Conservation (phyloP, 1,284 basidiomycete genomes). For the Trametes hirsuta region DNA sequence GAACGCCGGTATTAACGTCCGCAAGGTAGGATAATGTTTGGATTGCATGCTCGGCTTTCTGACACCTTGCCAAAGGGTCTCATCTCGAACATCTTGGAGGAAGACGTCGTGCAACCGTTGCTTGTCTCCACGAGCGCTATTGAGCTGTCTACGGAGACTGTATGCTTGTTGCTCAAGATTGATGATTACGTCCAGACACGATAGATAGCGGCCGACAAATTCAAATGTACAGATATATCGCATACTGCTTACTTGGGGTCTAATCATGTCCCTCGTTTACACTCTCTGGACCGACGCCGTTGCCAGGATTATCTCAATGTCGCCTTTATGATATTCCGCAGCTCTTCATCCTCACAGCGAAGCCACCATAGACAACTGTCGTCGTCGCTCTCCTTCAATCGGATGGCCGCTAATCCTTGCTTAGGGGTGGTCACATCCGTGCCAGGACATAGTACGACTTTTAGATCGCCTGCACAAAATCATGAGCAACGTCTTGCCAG, state of each 20-base stretch:
- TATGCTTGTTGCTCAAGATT: conserved; percentile 94
- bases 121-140: conserved; percentile 95
- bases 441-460: conserved; percentile 49
- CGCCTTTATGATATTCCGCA: conserved; percentile 29
- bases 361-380: conserved; percentile 75
- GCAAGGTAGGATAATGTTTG: conserved; percentile 63
- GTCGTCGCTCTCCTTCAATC: conserved; percentile 66
- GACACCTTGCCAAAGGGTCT: conserved; percentile 65
- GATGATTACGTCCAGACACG: conserved; percentile 92
- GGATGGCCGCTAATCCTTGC: conserved; percentile 44
- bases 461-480: conserved; percentile 56
- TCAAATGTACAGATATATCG: conserved; percentile 25
- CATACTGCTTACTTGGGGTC: conserved; percentile 15
- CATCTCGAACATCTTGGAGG: conserved; percentile 96
- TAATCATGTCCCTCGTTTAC: not conserved
- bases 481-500: not conserved
- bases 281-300: too few species aligned
- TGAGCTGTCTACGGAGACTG: conserved; percentile 96
- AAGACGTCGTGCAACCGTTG: conserved; percentile 96
- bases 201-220: conserved; percentile 37
- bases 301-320: conserved; percentile 10
- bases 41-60: not conserved
- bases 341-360: conserved; percentile 50
- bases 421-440: conserved; percentile 9
- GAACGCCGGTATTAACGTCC: conserved; percentile 97